Base-by-base conservation (phyloP, 257 asterid species). In the Plectranthus barbatus region DNA sequence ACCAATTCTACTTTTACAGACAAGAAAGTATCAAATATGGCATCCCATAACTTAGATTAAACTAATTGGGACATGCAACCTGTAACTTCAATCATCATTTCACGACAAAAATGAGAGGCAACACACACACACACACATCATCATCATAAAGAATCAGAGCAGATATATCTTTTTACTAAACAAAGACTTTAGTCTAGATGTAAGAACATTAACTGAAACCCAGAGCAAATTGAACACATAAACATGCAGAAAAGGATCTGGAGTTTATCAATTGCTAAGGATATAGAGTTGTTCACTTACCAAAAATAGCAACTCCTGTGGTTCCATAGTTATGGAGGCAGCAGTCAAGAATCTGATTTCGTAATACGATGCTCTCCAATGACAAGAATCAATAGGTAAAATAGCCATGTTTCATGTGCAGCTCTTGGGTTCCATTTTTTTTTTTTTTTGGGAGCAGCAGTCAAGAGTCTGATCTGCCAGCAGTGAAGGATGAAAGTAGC, bases 401-500 rank as follows among this genome's bases (percentile, higher is more conserved):
- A 33, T 8, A 64, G 47, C 24, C 24, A 39, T 26, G 47, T 61
- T 60, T 33, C 14, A 17, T 56, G 70, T 59, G 52, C 60, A 64
- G 36, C 36, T 49, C 20, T 19, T 4, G 4, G 23, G 31, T 26
- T 5, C 31, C 31, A 26, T 26, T 5, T 1, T 26, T n/a, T 2
- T 37, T 31, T 15, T 9, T 5, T 47, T 14, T 21, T 44, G 46
- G 44, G 11, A 11, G 26, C 37, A 62, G 58, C 23, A 15, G 34
- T 80, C 72, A 90, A 74, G 74, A 79, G 79, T 93, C 95, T 58
- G 88, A 82, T 74, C 99, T 80, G 51, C 81, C 84, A 69, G 89
- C 71, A 4, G 96, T 85, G 57, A 93, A 82, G 72, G 97, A 87
- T 50, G 99, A 93, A 68, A 89, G 91, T 62, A 93, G 90, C 60